A percentile compares a stretch with the other conserved stretches of the same genome.
These are phyloP conservation scores for Omphalea diandra DNA, from an alignment of 441 rosid genomes.

Conservation along the genomic window DNA sequence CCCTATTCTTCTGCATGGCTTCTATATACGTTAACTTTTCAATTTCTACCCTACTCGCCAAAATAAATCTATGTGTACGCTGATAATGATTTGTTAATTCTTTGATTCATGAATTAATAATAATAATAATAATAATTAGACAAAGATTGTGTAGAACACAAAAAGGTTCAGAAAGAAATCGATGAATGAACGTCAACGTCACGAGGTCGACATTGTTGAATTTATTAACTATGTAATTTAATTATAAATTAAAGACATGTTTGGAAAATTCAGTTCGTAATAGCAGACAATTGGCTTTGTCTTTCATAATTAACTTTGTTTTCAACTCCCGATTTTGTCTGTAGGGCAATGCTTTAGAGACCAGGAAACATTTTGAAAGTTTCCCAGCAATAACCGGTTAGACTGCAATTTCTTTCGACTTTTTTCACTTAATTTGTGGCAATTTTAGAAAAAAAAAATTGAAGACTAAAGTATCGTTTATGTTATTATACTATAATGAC, in stretches of 20 bases:
- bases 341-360: not conserved
- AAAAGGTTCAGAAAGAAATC: conserved; percentile 3
- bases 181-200: not conserved
- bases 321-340: not conserved
- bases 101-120: not conserved
- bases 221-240: not conserved
- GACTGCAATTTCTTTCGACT: not conserved
- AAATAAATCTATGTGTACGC: not conserved
- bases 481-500: no score
- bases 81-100: not conserved
- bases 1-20: conserved; percentile 1
- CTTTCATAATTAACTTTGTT: not conserved
- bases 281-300: not conserved
- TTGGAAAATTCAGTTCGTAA: not conserved
- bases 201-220: conserved; percentile 22
- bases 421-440: no score
- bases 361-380: conserved; percentile 12
- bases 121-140: not conserved
- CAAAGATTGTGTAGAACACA: not conserved
- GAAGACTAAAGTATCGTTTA: no score
- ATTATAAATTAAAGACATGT: not conserved
- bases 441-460: no score
- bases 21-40: not conserved
- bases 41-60: not conserved
- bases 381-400: conserved; percentile 2